Evolutionary conservation across 352 stramenopile species (phyloP).

Genomic region (Pythium periplocum): DNA sequence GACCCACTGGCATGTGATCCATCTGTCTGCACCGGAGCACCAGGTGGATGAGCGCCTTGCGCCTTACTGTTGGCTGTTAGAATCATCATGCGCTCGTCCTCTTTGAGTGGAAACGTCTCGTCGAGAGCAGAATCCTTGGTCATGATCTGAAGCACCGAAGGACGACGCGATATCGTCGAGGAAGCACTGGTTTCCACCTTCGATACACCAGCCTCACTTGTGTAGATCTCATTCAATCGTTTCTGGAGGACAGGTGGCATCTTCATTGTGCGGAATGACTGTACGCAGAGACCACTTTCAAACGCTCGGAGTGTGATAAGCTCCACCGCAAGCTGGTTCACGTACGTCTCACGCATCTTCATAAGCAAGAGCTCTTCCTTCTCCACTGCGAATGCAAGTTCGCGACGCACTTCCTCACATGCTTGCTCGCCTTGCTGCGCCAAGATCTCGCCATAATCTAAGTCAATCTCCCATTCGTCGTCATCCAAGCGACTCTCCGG

Average conservation of each 20-base stretch:
- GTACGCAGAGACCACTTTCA: constrained; percentile 53
- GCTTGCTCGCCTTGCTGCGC: constrained; percentile 55
- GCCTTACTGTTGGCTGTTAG: constrained; percentile 3
- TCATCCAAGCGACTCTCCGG: constrained; percentile 50
- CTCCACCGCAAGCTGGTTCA: constrained; percentile 70
- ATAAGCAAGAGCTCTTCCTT: constrained; percentile 73
- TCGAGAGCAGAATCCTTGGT: constrained; percentile 36
- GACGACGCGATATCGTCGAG: constrained; percentile 7
- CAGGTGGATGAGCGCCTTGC: constrained; percentile 11
- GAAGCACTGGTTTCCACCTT: constrained; percentile 5
- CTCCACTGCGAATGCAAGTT: constrained; percentile 78
- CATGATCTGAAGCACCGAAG: constrained; percentile 71
- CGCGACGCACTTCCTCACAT: constrained; percentile 85
- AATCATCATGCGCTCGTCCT: constrained; percentile 53
- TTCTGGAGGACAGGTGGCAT: constrained; percentile 62
- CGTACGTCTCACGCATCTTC: constrained; percentile 81
- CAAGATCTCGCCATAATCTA: constrained; percentile 80
- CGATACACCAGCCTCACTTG: constrained; percentile 9
- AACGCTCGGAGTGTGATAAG: constrained; percentile 68
- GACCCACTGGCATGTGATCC: constrained; percentile 10
- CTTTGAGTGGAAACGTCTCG: constrained; percentile 50
- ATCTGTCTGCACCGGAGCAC: constrained; percentile 4
- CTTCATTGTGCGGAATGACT: constrained; percentile 81
- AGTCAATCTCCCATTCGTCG: constrained; percentile 85
- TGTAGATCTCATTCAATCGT: constrained; percentile 66